These are phyloP conservation scores for Yamadazyma sp. DNA, from an alignment of 805 yeast genomes.

Conservation along the genomic window DNA sequence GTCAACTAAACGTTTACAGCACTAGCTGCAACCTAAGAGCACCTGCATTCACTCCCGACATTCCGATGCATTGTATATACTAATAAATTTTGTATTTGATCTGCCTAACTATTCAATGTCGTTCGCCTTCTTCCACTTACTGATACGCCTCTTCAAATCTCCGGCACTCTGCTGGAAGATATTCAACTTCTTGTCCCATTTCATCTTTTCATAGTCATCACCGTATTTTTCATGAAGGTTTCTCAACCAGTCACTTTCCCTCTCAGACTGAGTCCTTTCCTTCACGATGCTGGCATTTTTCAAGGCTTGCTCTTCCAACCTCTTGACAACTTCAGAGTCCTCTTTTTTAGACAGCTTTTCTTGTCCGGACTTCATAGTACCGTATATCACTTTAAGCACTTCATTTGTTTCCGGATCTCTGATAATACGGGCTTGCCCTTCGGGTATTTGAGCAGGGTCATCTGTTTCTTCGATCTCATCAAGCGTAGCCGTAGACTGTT, in stretches of 20 bases:
- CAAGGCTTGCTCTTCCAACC: constrained; percentile 55
- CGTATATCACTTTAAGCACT: constrained; percentile 66
- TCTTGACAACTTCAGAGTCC: constrained; percentile 59
- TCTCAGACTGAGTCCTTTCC: constrained; percentile 59
- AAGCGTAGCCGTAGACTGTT: constrained; percentile 33
- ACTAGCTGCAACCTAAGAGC: too few species aligned
- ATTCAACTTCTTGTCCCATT: constrained; percentile 85
- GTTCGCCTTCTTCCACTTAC: constrained; percentile 62
- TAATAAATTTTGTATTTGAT: too few species aligned
- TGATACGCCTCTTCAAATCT: constrained; percentile 70
- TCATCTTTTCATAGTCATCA: constrained; percentile 86
- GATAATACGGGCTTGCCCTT: constrained; percentile 75
- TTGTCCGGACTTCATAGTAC: constrained; percentile 51
- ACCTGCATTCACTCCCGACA: too few species aligned
- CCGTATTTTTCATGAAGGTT: constrained; percentile 74
- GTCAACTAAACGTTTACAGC: too few species aligned
- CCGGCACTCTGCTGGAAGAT: constrained; percentile 83
- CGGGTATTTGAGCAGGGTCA: constrained; percentile 63
- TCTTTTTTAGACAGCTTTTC: constrained; percentile 31
- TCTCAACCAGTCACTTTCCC: constrained; percentile 75
- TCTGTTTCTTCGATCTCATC: constrained; percentile 44
- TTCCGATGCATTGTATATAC: too few species aligned
- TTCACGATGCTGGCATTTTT: constrained; percentile 48
- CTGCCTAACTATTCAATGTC: constrained; percentile 11
- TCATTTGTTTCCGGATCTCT: constrained; percentile 66